phyloP scores from a whole-genome alignment of 2,329 filamentous ascomycete species.

The Lecanicillium sp. region DNA sequence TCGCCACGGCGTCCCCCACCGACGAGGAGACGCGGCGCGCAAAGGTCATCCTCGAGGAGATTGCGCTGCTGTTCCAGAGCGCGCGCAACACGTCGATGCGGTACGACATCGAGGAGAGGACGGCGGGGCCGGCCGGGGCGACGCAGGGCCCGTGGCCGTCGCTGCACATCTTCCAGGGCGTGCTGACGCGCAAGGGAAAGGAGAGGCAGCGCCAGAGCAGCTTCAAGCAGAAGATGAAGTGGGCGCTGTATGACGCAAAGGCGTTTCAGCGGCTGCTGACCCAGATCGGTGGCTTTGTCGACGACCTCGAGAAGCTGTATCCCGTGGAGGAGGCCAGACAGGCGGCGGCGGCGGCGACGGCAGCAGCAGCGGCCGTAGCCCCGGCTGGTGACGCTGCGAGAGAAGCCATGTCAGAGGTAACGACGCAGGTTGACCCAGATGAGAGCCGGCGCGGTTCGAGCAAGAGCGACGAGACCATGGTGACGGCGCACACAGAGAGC shows the following conservation, averaged over 20 bases:
- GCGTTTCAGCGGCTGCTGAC: slow-evolving; percentile 20
- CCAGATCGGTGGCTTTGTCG: slow-evolving; percentile 19
- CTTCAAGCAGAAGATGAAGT: slow-evolving; percentile 19
- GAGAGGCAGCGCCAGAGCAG: slow-evolving; percentile 17
- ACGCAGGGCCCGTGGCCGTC: slow-evolving; percentile 9
- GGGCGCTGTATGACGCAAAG: slow-evolving; percentile 21
- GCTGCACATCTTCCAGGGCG: slow-evolving; percentile 8
- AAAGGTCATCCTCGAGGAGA: slow-evolving; percentile 21
- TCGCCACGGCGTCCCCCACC: slow-evolving; percentile 11
- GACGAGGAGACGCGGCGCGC: slow-evolving; percentile 16
- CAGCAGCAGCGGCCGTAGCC: slow-evolving; percentile 16
- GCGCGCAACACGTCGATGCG: slow-evolving; percentile 9
- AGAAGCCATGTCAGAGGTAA: slow-evolving; percentile 14
- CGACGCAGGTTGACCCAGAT: background rate
- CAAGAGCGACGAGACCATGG: slow-evolving; percentile 5
- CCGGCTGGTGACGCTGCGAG: slow-evolving; percentile 21
- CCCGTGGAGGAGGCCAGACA: slow-evolving; percentile 16
- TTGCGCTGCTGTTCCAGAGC: slow-evolving; percentile 21
- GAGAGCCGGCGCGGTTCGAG: slow-evolving; percentile 1
- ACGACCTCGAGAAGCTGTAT: slow-evolving; percentile 23
- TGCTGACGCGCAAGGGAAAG: background rate
- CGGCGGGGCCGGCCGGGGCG: too few relatives aligned
- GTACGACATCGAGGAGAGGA: slow-evolving; percentile 18
- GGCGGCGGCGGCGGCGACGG: slow-evolving; percentile 18
- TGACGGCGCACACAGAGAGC: background rate